phyloP scores from a whole-genome alignment of 306 rosid species.

The Cajanus cajan region DNA sequence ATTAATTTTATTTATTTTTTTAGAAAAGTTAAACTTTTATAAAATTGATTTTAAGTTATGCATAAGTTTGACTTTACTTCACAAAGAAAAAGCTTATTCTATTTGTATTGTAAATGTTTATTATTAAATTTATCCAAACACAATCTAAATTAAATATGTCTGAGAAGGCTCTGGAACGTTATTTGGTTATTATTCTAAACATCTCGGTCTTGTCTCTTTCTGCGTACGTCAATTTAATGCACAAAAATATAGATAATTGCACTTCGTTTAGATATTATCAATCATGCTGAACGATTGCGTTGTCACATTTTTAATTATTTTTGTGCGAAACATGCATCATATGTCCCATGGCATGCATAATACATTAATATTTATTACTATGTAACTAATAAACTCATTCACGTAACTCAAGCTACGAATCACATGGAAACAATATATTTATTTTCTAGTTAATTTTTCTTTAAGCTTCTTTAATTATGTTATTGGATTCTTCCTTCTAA shows the following conservation, averaged over 20 bases:
- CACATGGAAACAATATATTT: background rate
- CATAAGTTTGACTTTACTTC: too few species aligned
- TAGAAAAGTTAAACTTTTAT: too few species aligned
- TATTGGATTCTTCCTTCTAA: slow-evolving; percentile 24
- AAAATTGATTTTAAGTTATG: too few species aligned
- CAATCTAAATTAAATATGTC: background rate
- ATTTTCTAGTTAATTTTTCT: background rate
- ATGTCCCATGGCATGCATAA: background rate
- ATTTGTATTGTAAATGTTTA: too few species aligned
- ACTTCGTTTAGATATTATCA: background rate
- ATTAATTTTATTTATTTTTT: too few species aligned
- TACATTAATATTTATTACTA: slow-evolving; percentile 4
- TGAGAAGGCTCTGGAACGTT: slow-evolving; percentile 7
- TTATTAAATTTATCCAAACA: too few species aligned
- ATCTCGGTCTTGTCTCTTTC: background rate
- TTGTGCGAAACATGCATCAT: slow-evolving; percentile 6
- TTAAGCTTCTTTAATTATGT: background rate
- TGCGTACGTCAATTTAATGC: background rate
- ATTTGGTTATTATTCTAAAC: background rate
- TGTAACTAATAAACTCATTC: background rate
- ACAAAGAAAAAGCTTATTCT: too few species aligned
- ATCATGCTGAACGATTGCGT: background rate
- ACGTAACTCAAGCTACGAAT: slow-evolving; percentile 25
- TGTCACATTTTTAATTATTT: background rate
- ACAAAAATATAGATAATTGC: background rate